Base-by-base conservation (phyloP, 371 early-diverging fungal species). In the Apophysomyces ossiformis region DNA sequence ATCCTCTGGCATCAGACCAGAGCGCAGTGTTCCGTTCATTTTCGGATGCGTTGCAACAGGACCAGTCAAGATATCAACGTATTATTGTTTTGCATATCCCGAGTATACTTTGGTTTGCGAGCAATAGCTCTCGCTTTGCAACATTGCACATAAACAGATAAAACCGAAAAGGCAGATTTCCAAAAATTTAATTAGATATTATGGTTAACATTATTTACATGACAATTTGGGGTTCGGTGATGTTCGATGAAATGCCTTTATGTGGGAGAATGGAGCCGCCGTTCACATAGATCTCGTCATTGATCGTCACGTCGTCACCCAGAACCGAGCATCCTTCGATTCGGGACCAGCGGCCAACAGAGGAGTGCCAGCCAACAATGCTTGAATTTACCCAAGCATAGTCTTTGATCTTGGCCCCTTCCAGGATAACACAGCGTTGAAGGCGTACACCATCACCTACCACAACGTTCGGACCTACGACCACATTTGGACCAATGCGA, bases 341-440 rank as follows among this genome's bases (percentile, higher is more conserved):
- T 37, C 97, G 90, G 12, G 95, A 85, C 98, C 97, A 97, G 63
- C 91, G 87, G 7, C 97, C 98, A 21, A 98, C 86, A 26, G 90
- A 92, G 41, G 95, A 95, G 79, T 95, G 90, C 98, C 98, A 99
- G 62, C 99, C 99, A 39, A 99, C 87, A 69, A 99, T 98, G 57
- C 93, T 89, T 72, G 90, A 90, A 66, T 90, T 86, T 59, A 99
- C 86, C 91, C 95, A 94, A 9, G 96, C 92, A 74, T 91, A 88
- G 76, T 96, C 94, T 77, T 92, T 94, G 70, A 99, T 85, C 37
- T 84, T 76, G 7, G 90, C 85, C 57, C 92, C 93, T 71, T 98
- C 96, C 80, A 99, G 77, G 50, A 99, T 79, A 37, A 95, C 94
- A 75, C 93, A 92, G 62, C 94, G 91, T 73, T 91, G 85, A 63